Base-by-base conservation (phyloP, 1,284 basidiomycete genomes). In the Schizophyllum commune region DNA sequence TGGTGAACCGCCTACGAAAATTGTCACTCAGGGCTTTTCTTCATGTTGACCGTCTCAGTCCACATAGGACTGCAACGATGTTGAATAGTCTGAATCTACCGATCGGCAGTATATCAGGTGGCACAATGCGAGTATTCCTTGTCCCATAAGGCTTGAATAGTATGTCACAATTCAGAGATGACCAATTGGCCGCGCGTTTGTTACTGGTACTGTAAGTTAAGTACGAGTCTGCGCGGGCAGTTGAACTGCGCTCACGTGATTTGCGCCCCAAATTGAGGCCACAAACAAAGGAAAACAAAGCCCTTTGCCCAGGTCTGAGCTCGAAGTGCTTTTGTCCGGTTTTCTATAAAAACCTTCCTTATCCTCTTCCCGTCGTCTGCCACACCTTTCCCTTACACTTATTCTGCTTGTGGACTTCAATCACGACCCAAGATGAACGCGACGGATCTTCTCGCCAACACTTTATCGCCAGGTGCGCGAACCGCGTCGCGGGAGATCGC, bases 371-470 rank as follows among this genome's bases (percentile, higher is more conserved):
- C 63, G 62, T 62, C 66, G 65, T 65, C 63, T 58, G 60, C 61
- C 57, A 63, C 66, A 62, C 63, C 60, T 60, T 56, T 65, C 59
- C 60, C 57, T 58, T 58, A 56, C 51, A 60, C 55, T 59, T 54
- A 19, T 52, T 58, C 59, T 47, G 39, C 39, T 17, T 3, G 39
- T 47, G 39, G 39, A 47, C 39, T 47, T 8, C 4, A 47, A 13
- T 47, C 9, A 47, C 39, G 39, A 54, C 62, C 71, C 72, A 85
- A 76, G 72, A 96, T 96, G 93, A 92, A 93, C 53, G 92, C 91
- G 68, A 89, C 86, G 65, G 88, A 92, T 75, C 86, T 96, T 65
- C 87, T 96, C 71, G 84, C 88, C 70, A 94, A 94, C 80, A 90
- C 94, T 69, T 86, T 97, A 71, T 94, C 92, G 63, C 80, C 91